Base-by-base conservation (phyloP, 2,329 filamentous ascomycete genomes). In the Fusarium incarnatum region DNA sequence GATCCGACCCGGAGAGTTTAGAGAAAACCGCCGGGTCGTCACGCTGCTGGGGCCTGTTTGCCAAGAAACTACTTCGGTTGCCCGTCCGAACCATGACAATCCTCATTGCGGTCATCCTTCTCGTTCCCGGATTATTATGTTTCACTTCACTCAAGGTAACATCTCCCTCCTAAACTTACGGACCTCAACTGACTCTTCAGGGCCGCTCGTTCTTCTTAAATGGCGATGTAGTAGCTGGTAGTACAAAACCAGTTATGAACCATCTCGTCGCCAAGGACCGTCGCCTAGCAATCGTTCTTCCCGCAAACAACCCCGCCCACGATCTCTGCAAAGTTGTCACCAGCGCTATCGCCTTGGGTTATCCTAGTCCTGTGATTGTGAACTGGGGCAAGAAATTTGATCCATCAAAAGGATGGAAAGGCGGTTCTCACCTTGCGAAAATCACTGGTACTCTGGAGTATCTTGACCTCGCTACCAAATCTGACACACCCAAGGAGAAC, bases 301-400 rank as follows among this genome's bases (percentile, higher is more conserved):
- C 73, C 0, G 62, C 68, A 8, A 63, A 74, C 18, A 62, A 67
- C 7, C 74, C 74, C 0, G 64, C 65, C 20, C 63, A 75, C 1
- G 60, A 75, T 12, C 66, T 78, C 0, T 78, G 76, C 62, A 78
- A 78, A 30, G 68, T 73, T 9, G 59, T 76, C 18, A 63, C 68
- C 12, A 76, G 73, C 25, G 69, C 66, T 4, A 37, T 76, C 16
- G 76, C 71, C 0, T 45, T 74, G 2, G 76, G 74, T 0, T 77
- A 75, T 37, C 76, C 76, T 0, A 70, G 68, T 3, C 76, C 76
- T 0, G 57, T 76, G 2, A 72, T 78, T 13, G 64, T 77, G 16
- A 78, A 78, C 47, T 78, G 75, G 76, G 57, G 60, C 4, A 69
- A 70, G 27, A 59, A 64, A 5, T 74, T 56, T 3, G 34, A 65